Percentiles rank a stretch among this genome's conserved stretches.
These are phyloP conservation scores for Bondarzewia mesenterica DNA, from an alignment of 1,284 basidiomycete genomes.

Conservation along the genomic window DNA sequence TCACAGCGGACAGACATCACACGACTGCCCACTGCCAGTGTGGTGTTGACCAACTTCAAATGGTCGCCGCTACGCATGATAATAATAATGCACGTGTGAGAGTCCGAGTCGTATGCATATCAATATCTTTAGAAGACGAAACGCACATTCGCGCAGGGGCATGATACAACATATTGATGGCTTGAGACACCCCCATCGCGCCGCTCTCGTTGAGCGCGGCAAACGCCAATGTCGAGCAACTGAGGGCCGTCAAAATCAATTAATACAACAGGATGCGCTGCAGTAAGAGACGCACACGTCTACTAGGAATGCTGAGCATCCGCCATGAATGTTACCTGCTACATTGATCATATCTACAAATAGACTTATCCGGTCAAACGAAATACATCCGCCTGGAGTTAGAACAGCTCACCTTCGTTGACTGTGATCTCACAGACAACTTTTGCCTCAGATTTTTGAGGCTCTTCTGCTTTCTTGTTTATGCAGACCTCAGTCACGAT, in stretches of 20 bases:
- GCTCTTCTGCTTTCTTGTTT: constrained; percentile 1
- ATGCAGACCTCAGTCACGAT: constrained; percentile 3
- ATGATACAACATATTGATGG: constrained; percentile 41
- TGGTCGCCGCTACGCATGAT: constrained; percentile 35
- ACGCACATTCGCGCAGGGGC: constrained; percentile 42
- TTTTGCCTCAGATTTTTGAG: constrained; percentile 2
- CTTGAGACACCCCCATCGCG: constrained; percentile 28
- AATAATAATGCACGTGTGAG: neutral
- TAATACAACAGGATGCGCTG: neutral
- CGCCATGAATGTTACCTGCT: constrained; percentile 39
- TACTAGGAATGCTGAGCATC: constrained; percentile 40
- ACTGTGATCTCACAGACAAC: constrained; percentile 7
- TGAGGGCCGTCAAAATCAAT: constrained; percentile 13
- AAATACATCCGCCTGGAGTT: too few relatives aligned
- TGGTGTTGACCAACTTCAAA: constrained; percentile 39
- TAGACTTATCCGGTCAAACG: too few relatives aligned
- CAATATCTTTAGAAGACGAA: neutral
- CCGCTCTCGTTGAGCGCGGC: constrained; percentile 23
- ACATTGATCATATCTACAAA: constrained; percentile 44
- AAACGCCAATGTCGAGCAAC: constrained; percentile 39
- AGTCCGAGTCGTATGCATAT: neutral
- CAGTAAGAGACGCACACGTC: constrained; percentile 33
- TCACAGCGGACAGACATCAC: constrained; percentile 37
- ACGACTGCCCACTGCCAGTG: constrained; percentile 33
- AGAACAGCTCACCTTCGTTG: neutral